Percentiles rank a stretch among this genome's conserved stretches.
phyloP scores from a whole-genome alignment of 2,329 filamentous ascomycete genomes.

The Alternaria triticimaculans region DNA sequence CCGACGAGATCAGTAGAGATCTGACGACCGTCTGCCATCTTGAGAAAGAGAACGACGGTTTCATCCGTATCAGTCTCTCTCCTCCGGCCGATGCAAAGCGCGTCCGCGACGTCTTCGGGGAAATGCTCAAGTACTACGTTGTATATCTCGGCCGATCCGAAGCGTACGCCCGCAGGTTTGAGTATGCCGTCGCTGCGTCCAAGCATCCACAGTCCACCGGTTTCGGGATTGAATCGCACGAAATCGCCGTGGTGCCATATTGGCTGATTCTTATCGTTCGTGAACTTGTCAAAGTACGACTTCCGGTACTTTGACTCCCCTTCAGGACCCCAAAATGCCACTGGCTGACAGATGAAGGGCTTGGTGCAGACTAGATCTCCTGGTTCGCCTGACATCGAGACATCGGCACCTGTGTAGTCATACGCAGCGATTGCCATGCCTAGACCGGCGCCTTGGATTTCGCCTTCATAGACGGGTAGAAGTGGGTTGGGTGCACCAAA shows the following conservation, averaged over 20 bases:
- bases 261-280: constrained; percentile 47
- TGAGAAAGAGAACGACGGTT: constrained; percentile 86
- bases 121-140: constrained; percentile 90
- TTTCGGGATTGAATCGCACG: constrained; percentile 72
- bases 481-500: constrained; percentile 81
- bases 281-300: constrained; percentile 88
- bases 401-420: constrained; percentile 62
- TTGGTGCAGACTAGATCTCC: constrained; percentile 87
- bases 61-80: constrained; percentile 77
- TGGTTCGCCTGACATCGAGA: constrained; percentile 68
- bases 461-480: constrained; percentile 57
- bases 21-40: constrained; percentile 66
- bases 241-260: constrained; percentile 98
- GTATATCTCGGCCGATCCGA: constrained; percentile 95
- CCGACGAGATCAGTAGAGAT: constrained; percentile 68
- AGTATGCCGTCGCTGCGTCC: constrained; percentile 91
- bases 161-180: constrained; percentile 89
- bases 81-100: constrained; percentile 83
- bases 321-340: constrained; percentile 81
- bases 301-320: constrained; percentile 79
- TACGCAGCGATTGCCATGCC: constrained; percentile 60
- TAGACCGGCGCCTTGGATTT: constrained; percentile 58
- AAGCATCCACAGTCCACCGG: constrained; percentile 85
- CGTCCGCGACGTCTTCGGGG: constrained; percentile 77
- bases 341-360: constrained; percentile 89